A percentile compares a stretch with the other conserved stretches of the same genome.
These are phyloP conservation scores for Hansenula sp. DNA, from an alignment of 1,139 yeast species.

Conservation along the genomic window DNA sequence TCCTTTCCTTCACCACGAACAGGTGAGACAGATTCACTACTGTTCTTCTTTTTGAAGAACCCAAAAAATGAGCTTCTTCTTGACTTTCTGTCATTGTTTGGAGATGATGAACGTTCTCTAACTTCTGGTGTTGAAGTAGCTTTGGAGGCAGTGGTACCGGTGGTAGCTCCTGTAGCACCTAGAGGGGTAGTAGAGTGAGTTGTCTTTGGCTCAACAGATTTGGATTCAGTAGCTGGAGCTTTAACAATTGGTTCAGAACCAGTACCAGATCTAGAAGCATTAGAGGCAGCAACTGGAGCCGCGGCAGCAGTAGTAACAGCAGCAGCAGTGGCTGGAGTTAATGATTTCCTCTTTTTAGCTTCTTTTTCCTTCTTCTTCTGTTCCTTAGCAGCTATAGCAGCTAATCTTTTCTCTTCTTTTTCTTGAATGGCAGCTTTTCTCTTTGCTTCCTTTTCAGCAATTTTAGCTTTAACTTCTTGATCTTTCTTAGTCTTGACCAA, in stretches of 20 bases:
- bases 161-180: slow-evolving; percentile 2
- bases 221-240: slow-evolving; percentile 1
- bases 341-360: slow-evolving; percentile 1
- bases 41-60: slow-evolving; percentile 11
- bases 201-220: background rate
- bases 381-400: slow-evolving; percentile 1
- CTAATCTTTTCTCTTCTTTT: background rate
- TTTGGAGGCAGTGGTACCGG: slow-evolving; percentile 1
- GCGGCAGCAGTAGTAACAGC: slow-evolving; percentile 7
- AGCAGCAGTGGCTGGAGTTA: background rate
- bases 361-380: slow-evolving; percentile 4
- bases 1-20: background rate
- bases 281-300: slow-evolving; percentile 6
- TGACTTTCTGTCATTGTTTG: background rate
- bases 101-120: background rate
- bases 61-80: slow-evolving; percentile 17
- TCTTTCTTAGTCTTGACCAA: slow-evolving; percentile 1
- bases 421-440: slow-evolving; percentile 1
- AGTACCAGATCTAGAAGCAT: slow-evolving; percentile 3
- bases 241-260: background rate
- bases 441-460: slow-evolving; percentile 8
- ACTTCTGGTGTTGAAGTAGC: background rate
- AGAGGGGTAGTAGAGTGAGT: slow-evolving; percentile 5
- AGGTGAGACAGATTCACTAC: background rate
- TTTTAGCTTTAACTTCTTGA: slow-evolving; percentile 8